Base-by-base conservation (phyloP, 148 eudicot genomes). In the Salicornia ramosissima region DNA sequence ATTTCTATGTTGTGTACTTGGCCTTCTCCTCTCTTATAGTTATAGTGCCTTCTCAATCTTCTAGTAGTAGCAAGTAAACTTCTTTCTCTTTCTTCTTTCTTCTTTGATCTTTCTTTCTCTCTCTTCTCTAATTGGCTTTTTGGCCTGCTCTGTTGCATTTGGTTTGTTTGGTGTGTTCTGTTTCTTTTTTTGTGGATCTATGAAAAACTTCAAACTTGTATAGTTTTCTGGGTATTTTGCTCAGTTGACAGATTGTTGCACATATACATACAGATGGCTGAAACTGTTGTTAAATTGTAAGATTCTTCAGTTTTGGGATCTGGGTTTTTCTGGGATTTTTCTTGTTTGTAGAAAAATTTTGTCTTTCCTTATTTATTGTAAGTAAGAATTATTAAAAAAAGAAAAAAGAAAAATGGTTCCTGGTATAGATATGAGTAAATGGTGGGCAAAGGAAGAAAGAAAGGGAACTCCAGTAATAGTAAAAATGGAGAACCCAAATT, bases 401-500 rank as follows among this genome's bases (percentile, higher is more conserved):
- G 1, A 1, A 9, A 19, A 59, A 12, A 43, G 19, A 54, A 66
- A 42, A 8, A 68, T 69, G 81, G 71, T 71, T 6, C 74, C 78
- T 34, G 71, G 77, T 22, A 51, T 68, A 10, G 81, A 64, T 71
- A 66, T 75, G 79, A 67, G 70, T 24, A 77, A 72, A 67, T 85
- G 86, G 82, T 82, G 88, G 82, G 75, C 29, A 65, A 78, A 80
- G 40, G 86, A 80, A 47, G 49, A 76, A 9, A 80, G 81, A 63
- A 82, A 78, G 25, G 88, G 84, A 63, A 85, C 83, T 7, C 82
- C 88, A 73, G 88, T 85, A 40, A 69, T 82, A 36, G 88, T 85
- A 8, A 85, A 81, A 45, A 85, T 85, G 88, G 86, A 82, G 66
- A 85, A 80, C 21, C 83, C 88, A 1, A 82, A 80, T 49, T 80